Conservation (phyloP, 2,329 filamentous ascomycete genomes). For the Fusarium ambrosium region DNA sequence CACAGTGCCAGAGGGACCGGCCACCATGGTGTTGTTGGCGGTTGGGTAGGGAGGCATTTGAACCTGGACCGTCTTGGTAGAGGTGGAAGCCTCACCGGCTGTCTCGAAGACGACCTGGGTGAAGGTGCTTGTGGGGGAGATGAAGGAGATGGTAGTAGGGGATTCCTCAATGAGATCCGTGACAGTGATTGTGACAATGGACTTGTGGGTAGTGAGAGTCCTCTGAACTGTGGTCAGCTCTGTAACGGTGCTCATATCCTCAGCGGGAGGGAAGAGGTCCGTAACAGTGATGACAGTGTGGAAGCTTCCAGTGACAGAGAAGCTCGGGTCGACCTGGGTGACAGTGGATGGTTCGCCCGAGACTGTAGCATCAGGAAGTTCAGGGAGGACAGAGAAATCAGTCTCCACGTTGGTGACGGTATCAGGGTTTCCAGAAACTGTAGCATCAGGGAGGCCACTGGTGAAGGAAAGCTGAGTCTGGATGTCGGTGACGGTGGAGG, state of each 20-base stretch:
- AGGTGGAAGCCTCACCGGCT: constrained; percentile 44
- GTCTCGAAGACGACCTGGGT: constrained; percentile 52
- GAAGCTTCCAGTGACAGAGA: constrained; percentile 33
- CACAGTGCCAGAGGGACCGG: constrained; percentile 45
- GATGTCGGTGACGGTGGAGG: constrained; percentile 51
- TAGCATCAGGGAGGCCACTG: constrained; percentile 42
- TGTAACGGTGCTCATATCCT: constrained; percentile 45
- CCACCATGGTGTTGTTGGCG: constrained; percentile 48
- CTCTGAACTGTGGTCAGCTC: constrained; percentile 44
- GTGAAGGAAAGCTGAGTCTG: constrained; percentile 48
- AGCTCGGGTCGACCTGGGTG: constrained; percentile 42
- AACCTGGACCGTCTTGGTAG: constrained; percentile 52
- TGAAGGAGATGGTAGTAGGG: constrained; percentile 33
- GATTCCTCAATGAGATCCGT: constrained; percentile 29
- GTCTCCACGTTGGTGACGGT: constrained; percentile 48
- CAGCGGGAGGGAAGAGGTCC: constrained; percentile 45
- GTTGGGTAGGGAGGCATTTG: constrained; percentile 45
- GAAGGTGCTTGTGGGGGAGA: constrained; percentile 45
- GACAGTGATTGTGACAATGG: constrained; percentile 45
- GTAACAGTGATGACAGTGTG: constrained; percentile 49
- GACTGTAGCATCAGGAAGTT: constrained; percentile 41
- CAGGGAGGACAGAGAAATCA: constrained; percentile 24
- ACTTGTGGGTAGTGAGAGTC: constrained; percentile 44
- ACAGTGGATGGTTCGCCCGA: constrained; percentile 49
- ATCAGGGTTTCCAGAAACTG: constrained; percentile 44